phyloP scores from a whole-genome alignment of 1,284 basidiomycete genomes.

The Malassezia vespertilionis region DNA sequence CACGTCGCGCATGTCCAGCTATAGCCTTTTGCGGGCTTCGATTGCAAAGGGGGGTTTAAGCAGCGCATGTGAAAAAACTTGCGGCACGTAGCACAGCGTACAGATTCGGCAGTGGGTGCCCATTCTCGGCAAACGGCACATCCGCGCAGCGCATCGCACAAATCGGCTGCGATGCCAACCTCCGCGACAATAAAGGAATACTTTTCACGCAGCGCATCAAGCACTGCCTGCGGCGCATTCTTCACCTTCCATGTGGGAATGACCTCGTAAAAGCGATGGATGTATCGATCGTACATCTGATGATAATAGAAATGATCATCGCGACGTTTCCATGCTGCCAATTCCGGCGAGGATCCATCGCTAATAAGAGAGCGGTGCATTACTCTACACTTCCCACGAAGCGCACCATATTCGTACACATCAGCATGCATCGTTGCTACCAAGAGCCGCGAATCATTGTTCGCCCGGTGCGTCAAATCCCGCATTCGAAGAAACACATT shows the following conservation, averaged over 20 bases:
- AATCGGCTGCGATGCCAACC: constrained; percentile 77
- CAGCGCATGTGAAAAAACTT: constrained; percentile 90
- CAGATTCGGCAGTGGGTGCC: constrained; percentile 76
- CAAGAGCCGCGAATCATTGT: constrained; percentile 75
- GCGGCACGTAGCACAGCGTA: constrained; percentile 87
- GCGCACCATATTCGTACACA: constrained; percentile 78
- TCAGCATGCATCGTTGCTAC: constrained; percentile 91
- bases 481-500: constrained; percentile 87
- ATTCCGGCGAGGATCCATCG: constrained; percentile 53
- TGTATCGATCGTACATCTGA: constrained; percentile 88
- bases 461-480: constrained; percentile 71
- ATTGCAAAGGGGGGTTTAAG: constrained; percentile 79
- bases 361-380: constrained; percentile 83
- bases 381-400: constrained; percentile 82
- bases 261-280: constrained; percentile 95
- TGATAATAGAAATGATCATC: constrained; percentile 92
- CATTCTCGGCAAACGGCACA: constrained; percentile 77
- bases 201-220: constrained; percentile 56
- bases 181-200: constrained; percentile 94
- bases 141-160: constrained; percentile 72
- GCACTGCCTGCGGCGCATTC: constrained; percentile 54
- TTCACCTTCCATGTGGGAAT: constrained; percentile 72
- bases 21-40: constrained; percentile 90
- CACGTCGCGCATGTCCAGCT: constrained; percentile 95
- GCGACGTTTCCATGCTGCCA: constrained; percentile 85